These are phyloP conservation scores for Purpureocillium lavendulum DNA, from an alignment of 2,329 filamentous ascomycete genomes.

Conservation along the genomic window DNA sequence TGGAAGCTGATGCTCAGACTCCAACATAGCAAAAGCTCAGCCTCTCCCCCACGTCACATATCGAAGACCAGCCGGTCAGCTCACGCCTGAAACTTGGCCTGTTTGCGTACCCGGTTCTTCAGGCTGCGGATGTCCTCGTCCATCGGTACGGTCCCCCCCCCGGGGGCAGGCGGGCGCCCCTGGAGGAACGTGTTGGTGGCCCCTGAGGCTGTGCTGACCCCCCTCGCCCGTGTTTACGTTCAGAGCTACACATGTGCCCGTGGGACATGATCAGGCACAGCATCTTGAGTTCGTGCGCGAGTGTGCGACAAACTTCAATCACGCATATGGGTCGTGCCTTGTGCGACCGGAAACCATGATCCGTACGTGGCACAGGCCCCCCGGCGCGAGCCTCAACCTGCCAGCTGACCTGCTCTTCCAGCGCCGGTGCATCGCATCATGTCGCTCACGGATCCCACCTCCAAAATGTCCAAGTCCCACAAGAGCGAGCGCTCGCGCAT, in stretches of 20 bases:
- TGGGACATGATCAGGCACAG: conserved; percentile 91
- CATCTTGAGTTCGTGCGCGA: conserved; percentile 90
- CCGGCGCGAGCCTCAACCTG: background rate
- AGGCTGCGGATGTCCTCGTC: conserved; percentile 88
- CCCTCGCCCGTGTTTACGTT: conserved; percentile 1
- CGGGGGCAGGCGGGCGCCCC: no score
- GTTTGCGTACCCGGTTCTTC: conserved; percentile 92
- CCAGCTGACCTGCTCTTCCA: conserved; percentile 19
- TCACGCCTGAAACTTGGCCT: conserved; percentile 71
- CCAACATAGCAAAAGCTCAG: conserved; percentile 62
- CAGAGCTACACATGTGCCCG: conserved; percentile 86
- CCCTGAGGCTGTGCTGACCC: background rate
- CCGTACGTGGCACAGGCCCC: conserved; percentile 37
- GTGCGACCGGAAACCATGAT: conserved; percentile 62
- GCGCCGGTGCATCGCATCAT: conserved; percentile 80
- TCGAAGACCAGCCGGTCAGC: conserved; percentile 50
- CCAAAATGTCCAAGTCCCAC: conserved; percentile 95
- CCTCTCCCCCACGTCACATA: conserved; percentile 47
- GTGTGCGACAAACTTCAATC: conserved; percentile 81
- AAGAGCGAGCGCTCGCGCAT: conserved; percentile 66
- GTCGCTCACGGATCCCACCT: conserved; percentile 68
- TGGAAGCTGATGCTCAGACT: background rate
- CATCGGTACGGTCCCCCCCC: conserved; percentile 47
- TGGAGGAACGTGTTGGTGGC: no score
- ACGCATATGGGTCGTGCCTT: conserved; percentile 57